A percentile compares a stretch with the other conserved stretches of the same genome.
Conservation (phyloP, 371 early-diverging fungal genomes). For the Gilbertella persicaria region DNA sequence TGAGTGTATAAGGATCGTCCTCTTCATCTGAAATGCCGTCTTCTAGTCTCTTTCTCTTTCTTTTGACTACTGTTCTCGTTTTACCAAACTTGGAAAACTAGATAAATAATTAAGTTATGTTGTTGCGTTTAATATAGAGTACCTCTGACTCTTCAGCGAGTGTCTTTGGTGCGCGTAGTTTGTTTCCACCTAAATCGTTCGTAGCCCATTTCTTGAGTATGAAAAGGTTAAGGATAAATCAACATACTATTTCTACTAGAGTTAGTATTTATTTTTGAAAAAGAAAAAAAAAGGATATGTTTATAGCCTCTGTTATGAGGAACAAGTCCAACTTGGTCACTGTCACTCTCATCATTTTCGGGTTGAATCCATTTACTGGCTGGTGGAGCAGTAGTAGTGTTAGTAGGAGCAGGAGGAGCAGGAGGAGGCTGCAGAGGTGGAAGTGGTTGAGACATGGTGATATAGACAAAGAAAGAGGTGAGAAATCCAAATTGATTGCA, state of each 20-base stretch:
- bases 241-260: too few relatives aligned
- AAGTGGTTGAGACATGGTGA: too few relatives aligned
- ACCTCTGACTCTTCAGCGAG: constrained; percentile 46
- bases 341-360: constrained; percentile 39
- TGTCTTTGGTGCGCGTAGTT: constrained; percentile 37
- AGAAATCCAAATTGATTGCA: too few relatives aligned
- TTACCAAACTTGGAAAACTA: constrained; percentile 44
- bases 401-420: too few relatives aligned
- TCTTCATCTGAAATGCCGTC: constrained; percentile 47
- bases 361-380: constrained; percentile 33
- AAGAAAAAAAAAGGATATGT: constrained; percentile 54
- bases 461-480: too few relatives aligned
- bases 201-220: constrained; percentile 49
- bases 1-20: constrained; percentile 54
- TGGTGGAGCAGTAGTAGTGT: constrained; percentile 12
- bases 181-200: constrained; percentile 44
- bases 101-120: not conserved
- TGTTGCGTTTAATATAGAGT: not conserved
- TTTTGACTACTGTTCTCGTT: constrained; percentile 41
- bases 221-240: constrained; percentile 35
- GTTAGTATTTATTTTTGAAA: constrained; percentile 1
- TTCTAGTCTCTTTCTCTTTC: constrained; percentile 38
- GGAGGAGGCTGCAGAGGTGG: too few relatives aligned
- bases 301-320: constrained; percentile 61
- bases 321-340: constrained; percentile 46